A percentile compares a stretch with the other conserved stretches of the same genome.
phyloP scores from a whole-genome alignment of 1,139 yeast genomes.

The Diutina neorugosa region DNA sequence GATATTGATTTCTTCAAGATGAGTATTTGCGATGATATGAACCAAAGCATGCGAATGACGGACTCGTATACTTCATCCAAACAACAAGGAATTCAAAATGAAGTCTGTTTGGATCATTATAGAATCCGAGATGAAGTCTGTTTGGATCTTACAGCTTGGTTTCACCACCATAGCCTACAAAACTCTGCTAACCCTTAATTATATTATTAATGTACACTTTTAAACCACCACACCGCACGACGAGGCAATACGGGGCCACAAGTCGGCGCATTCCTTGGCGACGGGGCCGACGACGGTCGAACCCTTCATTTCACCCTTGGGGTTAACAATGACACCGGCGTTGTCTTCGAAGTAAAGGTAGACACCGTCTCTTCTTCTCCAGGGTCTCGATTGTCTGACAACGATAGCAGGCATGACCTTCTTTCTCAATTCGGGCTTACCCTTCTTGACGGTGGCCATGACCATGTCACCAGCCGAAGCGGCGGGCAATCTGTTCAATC shows the following conservation, averaged over 20 bases:
- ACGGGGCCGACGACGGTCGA: slow-evolving; percentile 99
- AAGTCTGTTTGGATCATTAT: too few relatives aligned
- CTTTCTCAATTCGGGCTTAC: slow-evolving; percentile 99
- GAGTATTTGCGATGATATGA: too few relatives aligned
- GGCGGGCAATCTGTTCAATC: slow-evolving; percentile 99
- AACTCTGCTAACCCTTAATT: not conserved
- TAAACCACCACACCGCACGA: slow-evolving; percentile 99
- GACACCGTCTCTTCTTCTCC: slow-evolving; percentile 99
- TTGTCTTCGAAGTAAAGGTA: slow-evolving; percentile 99
- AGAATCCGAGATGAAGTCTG: too few relatives aligned
- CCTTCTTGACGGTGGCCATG: slow-evolving; percentile 99
- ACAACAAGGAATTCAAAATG: too few relatives aligned
- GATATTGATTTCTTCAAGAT: too few relatives aligned
- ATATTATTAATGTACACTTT: slow-evolving; percentile 6
- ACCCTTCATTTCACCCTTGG: slow-evolving; percentile 99
- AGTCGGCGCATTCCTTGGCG: slow-evolving; percentile 99
- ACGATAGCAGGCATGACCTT: slow-evolving; percentile 99
- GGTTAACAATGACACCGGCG: slow-evolving; percentile 99
- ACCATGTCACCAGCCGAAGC: slow-evolving; percentile 99
- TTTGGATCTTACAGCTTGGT: too few relatives aligned
- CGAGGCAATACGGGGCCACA: slow-evolving; percentile 99
- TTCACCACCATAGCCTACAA: not conserved
- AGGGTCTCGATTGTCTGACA: slow-evolving; percentile 98
- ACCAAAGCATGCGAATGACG: too few relatives aligned
- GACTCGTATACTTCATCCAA: too few relatives aligned